Evolutionary conservation across 305 asterid genomes (phyloP).

Genomic region (Euphrasia arctica): DNA sequence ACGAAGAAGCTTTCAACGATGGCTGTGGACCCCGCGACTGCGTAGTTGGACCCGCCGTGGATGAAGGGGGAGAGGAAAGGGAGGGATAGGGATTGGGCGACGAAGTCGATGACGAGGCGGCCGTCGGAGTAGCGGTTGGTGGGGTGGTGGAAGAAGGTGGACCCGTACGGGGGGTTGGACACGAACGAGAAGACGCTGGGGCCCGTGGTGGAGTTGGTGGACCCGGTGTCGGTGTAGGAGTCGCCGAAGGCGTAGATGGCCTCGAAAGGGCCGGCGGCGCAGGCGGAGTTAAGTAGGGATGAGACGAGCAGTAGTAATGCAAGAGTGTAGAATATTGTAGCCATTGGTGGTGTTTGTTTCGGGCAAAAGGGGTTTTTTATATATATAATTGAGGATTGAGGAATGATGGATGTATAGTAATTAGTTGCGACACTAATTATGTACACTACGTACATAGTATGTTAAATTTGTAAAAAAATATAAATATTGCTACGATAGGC

Average conservation of each 20-base stretch:
- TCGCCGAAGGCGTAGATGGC: slow-evolving; percentile 54
- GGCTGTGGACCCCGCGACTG: slow-evolving; percentile 66
- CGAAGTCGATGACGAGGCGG: slow-evolving; percentile 58
- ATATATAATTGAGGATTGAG: no score
- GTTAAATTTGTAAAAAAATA: no score
- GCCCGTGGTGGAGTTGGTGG: slow-evolving; percentile 48
- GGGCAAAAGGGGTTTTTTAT: no score
- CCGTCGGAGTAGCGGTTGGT: slow-evolving; percentile 76
- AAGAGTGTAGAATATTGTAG: no score
- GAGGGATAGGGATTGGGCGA: slow-evolving; percentile 41
- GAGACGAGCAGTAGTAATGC: no score
- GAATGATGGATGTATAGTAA: no score
- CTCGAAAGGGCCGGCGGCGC: slow-evolving; percentile 25
- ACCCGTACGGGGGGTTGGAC: slow-evolving; percentile 59
- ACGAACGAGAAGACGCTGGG: slow-evolving; percentile 44
- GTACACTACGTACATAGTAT: no score
- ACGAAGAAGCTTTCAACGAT: slow-evolving; percentile 47
- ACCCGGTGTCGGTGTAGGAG: slow-evolving; percentile 68
- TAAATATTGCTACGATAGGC: no score
- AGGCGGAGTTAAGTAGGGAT: no score
- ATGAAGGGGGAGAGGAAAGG: slow-evolving; percentile 58
- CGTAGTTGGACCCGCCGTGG: slow-evolving; percentile 53
- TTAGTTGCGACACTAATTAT: no score
- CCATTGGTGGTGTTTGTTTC: no score
- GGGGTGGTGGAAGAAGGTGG: slow-evolving; percentile 60